Conservation (phyloP, 139 green algal species). For the Diplosphaera chodatii region DNA sequence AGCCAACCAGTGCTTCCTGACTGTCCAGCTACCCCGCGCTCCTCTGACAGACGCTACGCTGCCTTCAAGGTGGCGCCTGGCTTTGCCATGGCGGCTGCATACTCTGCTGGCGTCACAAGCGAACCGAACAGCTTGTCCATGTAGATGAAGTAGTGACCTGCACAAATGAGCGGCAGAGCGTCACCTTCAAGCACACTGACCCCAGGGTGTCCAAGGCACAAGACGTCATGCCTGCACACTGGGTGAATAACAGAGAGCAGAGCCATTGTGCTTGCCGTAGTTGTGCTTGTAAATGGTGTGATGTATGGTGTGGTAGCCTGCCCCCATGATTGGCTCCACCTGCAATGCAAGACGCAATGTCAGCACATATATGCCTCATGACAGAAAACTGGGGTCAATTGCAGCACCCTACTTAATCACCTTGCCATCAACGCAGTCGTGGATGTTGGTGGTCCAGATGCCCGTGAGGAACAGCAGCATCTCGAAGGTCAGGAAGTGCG, state of each 20-base stretch:
- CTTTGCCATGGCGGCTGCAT: not conserved
- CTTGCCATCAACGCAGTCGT: conserved; percentile 84
- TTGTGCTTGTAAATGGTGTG: conserved; percentile 93
- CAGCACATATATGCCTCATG: too few species aligned
- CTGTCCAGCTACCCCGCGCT: too few species aligned
- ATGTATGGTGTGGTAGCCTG: conserved; percentile 94
- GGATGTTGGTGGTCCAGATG: conserved; percentile 96
- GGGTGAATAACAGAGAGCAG: too few species aligned
- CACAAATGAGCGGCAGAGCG: too few species aligned
- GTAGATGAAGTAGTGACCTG: conserved; percentile 82
- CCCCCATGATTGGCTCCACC: conserved; percentile 86
- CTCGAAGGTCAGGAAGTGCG: conserved; percentile 90
- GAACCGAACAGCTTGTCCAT: conserved; percentile 81
- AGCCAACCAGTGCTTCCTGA: too few species aligned
- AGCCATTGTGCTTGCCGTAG: conserved; percentile 65
- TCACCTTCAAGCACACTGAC: too few species aligned
- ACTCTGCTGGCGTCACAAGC: not conserved
- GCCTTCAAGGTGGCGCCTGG: not conserved
- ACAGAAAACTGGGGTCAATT: too few species aligned
- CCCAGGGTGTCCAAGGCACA: too few species aligned
- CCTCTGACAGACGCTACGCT: not conserved
- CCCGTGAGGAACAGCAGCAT: conserved; percentile 88
- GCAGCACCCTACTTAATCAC: too few species aligned
- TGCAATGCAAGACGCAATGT: too few species aligned
- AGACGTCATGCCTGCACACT: too few species aligned